Conservation (phyloP, 805 yeast genomes). For the Candida orba region DNA sequence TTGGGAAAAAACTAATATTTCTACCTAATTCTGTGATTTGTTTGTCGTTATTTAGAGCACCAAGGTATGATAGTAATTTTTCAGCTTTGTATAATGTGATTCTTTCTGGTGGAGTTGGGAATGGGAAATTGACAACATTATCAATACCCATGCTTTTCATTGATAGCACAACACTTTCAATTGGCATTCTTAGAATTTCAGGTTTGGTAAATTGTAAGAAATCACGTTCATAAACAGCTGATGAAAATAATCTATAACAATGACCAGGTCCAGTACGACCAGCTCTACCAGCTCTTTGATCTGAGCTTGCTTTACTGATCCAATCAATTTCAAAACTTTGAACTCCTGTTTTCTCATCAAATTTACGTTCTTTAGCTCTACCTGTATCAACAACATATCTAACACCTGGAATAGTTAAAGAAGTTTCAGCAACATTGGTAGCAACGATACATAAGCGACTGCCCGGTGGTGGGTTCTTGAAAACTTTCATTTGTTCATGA, state of each 20-base stretch:
- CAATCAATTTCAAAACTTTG: conserved; percentile 89
- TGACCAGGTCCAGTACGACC: conserved; percentile 99
- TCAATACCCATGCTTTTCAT: conserved; percentile 98
- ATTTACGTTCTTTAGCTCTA: conserved; percentile 81
- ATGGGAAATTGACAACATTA: conserved; percentile 85
- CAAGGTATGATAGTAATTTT: conserved; percentile 57
- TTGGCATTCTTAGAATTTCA: conserved; percentile 91
- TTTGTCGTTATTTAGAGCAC: conserved; percentile 58
- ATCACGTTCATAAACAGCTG: conserved; percentile 86
- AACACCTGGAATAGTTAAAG: conserved; percentile 92
- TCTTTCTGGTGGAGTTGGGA: conserved; percentile 87
- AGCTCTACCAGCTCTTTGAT: conserved; percentile 94
- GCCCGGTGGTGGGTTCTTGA: conserved; percentile 77
- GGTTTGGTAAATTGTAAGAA: conserved; percentile 80
- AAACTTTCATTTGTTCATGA: conserved; percentile 88
- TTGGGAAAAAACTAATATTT: conserved; percentile 85
- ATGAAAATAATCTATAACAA: conserved; percentile 84
- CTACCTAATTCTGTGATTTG: conserved; percentile 71
- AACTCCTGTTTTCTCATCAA: conserved; percentile 77
- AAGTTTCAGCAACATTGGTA: conserved; percentile 96
- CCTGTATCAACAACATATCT: conserved; percentile 95
- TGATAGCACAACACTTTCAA: conserved; percentile 88
- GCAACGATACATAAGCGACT: conserved; percentile 88
- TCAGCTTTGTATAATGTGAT: conserved; percentile 56
- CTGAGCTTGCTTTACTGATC: conserved; percentile 94